Percentiles rank a stretch among this genome's conserved stretches.
Evolutionary conservation across 495 filamentous ascomycete genomes (phyloP).

Genomic region (Penicillium bialowiezense): DNA sequence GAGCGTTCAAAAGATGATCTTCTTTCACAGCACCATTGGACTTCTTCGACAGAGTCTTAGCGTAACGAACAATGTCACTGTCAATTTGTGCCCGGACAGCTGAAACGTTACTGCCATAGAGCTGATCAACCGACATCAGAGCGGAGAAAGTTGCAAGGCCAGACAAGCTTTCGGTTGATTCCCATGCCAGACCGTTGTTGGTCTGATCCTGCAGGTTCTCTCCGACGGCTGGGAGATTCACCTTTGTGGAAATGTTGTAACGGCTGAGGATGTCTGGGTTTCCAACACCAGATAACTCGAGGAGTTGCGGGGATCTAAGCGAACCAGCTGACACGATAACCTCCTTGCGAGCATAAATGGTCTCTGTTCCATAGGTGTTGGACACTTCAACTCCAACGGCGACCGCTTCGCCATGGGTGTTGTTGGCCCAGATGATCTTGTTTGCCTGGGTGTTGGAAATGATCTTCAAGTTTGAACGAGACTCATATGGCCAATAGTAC

Average conservation of each 20-base stretch:
- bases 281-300: slow-evolving; percentile 56
- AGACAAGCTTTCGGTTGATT: slow-evolving; percentile 24
- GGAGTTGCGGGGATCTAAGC: slow-evolving; percentile 51
- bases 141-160: neutral
- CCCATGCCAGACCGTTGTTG: too few species aligned
- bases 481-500: slow-evolving; percentile 6
- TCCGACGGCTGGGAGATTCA: slow-evolving; percentile 49
- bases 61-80: too few species aligned
- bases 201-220: slow-evolving; percentile 57
- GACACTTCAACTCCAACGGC: slow-evolving; percentile 31
- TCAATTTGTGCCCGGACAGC: too few species aligned
- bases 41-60: too few species aligned
- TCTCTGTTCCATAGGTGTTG: slow-evolving; percentile 20
- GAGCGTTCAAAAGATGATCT: too few species aligned
- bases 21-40: too few species aligned
- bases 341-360: slow-evolving; percentile 42
- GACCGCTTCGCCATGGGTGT: neutral
- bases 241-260: slow-evolving; percentile 40
- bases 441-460: slow-evolving; percentile 5
- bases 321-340: slow-evolving; percentile 55
- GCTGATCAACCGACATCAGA: neutral
- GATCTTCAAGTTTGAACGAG: slow-evolving; percentile 6
- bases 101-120: too few species aligned
- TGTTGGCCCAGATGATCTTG: neutral
- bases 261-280: slow-evolving; percentile 31